Conservation (phyloP, 75 land plant species). For the Cupressus sempervirens region DNA sequence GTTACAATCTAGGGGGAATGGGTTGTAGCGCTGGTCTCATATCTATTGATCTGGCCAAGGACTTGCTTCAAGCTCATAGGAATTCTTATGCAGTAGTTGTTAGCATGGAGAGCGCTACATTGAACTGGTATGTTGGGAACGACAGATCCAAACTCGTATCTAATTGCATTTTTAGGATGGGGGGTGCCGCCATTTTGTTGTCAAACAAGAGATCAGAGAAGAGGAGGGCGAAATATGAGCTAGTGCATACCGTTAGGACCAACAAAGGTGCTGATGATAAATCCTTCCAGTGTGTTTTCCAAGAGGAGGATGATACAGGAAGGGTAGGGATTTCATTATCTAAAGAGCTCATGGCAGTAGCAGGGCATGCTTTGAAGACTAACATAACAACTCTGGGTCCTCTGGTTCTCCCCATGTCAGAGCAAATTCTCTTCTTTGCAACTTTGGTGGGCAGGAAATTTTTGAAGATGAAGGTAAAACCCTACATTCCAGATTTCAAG, state of each 20-base stretch:
- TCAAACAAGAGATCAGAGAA: constrained; percentile 31
- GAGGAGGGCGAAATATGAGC: constrained; percentile 40
- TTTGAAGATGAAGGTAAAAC: constrained; percentile 20
- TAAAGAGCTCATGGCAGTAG: constrained; percentile 51
- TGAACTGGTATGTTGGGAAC: constrained; percentile 44
- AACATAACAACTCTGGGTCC: constrained; percentile 50
- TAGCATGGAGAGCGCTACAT: constrained; percentile 45
- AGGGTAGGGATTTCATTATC: constrained; percentile 36
- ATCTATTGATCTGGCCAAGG: constrained; percentile 39
- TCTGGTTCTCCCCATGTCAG: constrained; percentile 38
- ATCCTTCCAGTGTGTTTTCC: constrained; percentile 33
- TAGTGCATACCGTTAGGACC: constrained; percentile 38
- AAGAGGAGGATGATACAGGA: constrained; percentile 36
- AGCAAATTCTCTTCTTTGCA: constrained; percentile 46
- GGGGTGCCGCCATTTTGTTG: constrained; percentile 46
- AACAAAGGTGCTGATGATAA: constrained; percentile 49
- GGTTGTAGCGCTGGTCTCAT: constrained; percentile 51
- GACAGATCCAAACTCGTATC: constrained; percentile 42
- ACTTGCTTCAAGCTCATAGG: constrained; percentile 35
- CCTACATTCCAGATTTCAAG: constrained; percentile 37
- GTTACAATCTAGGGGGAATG: constrained; percentile 46
- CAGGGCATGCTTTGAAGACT: constrained; percentile 42
- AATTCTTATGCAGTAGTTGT: constrained; percentile 36
- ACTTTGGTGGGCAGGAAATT: constrained; percentile 29
- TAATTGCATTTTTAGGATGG: constrained; percentile 51